phyloP scores from a whole-genome alignment of 306 rosid species.

The Luffa acutangula region DNA sequence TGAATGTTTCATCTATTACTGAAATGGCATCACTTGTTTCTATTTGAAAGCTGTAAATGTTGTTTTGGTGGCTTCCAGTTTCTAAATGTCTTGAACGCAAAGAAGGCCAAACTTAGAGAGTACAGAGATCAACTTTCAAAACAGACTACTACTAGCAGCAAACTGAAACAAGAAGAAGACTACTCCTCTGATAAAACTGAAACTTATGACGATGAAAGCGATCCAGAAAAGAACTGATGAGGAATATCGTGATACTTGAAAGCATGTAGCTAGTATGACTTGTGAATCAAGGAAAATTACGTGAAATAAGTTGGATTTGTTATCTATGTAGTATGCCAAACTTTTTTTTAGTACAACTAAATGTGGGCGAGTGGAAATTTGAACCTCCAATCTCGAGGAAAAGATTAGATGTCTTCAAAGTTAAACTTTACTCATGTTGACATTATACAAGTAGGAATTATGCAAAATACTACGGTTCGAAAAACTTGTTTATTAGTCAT shows the following conservation, averaged over 20 bases:
- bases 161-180: slow-evolving; percentile 48
- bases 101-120: slow-evolving; percentile 29
- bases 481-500: neutral
- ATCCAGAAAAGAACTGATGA: slow-evolving; percentile 25
- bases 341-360: neutral
- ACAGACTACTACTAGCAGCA: slow-evolving; percentile 18
- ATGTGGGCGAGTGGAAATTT: neutral
- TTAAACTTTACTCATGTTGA: no score
- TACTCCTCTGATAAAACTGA: slow-evolving; percentile 65
- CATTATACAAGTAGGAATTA: neutral
- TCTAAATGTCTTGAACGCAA: slow-evolving; percentile 73
- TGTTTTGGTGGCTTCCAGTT: slow-evolving; percentile 36
- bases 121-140: slow-evolving; percentile 43
- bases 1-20: neutral
- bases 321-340: neutral
- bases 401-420: no score
- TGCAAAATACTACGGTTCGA: neutral
- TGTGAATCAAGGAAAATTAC: slow-evolving; percentile 29
- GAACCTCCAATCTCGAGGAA: no score
- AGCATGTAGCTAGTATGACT: slow-evolving; percentile 15
- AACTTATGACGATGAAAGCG: slow-evolving; percentile 50
- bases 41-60: slow-evolving; percentile 12
- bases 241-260: slow-evolving; percentile 29
- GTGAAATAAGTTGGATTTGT: neutral
- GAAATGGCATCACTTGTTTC: neutral